phyloP scores from a whole-genome alignment of 306 rosid species.

The Acacia acuminata region DNA sequence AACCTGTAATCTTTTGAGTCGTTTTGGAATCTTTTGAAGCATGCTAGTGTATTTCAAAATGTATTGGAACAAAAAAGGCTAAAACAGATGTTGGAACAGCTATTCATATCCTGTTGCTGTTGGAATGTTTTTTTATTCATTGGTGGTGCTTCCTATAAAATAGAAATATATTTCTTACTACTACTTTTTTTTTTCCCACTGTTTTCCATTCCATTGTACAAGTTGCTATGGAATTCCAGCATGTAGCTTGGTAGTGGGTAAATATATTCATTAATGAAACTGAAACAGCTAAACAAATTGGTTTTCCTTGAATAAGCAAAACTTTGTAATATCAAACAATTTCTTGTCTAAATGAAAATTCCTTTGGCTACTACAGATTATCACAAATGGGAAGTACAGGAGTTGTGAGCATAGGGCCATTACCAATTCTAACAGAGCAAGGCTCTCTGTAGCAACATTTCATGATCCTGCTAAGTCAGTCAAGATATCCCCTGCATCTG shows the following conservation, averaged over 20 bases:
- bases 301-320: constrained; percentile 10
- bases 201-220: neutral
- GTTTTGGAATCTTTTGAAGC: neutral
- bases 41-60: neutral
- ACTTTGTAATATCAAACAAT: neutral
- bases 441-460: constrained; percentile 89
- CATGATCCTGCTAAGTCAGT: constrained; percentile 80
- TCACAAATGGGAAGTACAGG: constrained; percentile 79
- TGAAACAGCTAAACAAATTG: constrained; percentile 7
- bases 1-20: neutral
- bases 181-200: neutral
- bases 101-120: neutral
- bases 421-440: constrained; percentile 61
- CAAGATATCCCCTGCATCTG: constrained; percentile 66
- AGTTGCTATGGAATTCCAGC: constrained; percentile 22
- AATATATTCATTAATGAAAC: neutral
- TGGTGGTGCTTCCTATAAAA: neutral
- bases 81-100: neutral
- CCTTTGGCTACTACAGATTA: constrained; percentile 58
- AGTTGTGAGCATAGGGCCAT: constrained; percentile 78
- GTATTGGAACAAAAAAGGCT: neutral
- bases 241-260: neutral
- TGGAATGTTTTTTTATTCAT: neutral
- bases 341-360: constrained; percentile 16
- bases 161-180: neutral